Evolutionary conservation across 345 rosid genomes (phyloP).

Genomic region (Eucalyptus decipiens): DNA sequence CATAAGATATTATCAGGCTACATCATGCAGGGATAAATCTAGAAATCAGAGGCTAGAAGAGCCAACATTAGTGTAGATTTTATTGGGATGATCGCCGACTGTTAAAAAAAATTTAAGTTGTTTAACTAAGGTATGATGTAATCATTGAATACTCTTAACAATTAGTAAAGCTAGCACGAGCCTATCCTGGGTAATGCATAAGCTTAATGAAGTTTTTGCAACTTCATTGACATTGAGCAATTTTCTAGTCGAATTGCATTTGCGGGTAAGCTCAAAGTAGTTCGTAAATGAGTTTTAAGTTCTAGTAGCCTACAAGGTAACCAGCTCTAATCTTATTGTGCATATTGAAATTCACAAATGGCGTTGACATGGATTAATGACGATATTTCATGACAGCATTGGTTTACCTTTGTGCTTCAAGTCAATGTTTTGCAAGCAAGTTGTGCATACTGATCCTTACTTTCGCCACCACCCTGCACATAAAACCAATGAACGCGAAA

Average conservation of each 20-base stretch:
- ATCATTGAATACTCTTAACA: not conserved
- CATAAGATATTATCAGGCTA: not conserved
- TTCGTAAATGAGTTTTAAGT: not conserved
- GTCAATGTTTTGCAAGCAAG: constrained; percentile 55
- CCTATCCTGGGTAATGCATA: not conserved
- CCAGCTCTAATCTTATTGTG: not conserved
- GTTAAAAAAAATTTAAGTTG: too few relatives aligned
- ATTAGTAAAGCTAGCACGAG: not conserved
- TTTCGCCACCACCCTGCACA: constrained; percentile 84
- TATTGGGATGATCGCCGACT: not conserved
- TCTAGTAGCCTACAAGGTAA: not conserved
- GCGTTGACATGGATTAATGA: not conserved
- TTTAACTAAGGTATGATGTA: not conserved
- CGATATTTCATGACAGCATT: not conserved
- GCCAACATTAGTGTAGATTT: not conserved
- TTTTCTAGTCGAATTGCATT: not conserved
- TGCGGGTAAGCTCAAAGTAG: not conserved
- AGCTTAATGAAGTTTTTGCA: not conserved
- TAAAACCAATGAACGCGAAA: not conserved
- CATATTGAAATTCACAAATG: not conserved
- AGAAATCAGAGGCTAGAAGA: not conserved
- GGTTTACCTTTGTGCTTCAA: constrained; percentile 50
- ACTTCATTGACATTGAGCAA: not conserved
- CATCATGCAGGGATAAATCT: not conserved
- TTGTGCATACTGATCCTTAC: constrained; percentile 60